A percentile compares a stretch with the other conserved stretches of the same genome.
These are phyloP conservation scores for Aspergillus sp. DNA, from an alignment of 2,329 filamentous ascomycete genomes.

Conservation along the genomic window DNA sequence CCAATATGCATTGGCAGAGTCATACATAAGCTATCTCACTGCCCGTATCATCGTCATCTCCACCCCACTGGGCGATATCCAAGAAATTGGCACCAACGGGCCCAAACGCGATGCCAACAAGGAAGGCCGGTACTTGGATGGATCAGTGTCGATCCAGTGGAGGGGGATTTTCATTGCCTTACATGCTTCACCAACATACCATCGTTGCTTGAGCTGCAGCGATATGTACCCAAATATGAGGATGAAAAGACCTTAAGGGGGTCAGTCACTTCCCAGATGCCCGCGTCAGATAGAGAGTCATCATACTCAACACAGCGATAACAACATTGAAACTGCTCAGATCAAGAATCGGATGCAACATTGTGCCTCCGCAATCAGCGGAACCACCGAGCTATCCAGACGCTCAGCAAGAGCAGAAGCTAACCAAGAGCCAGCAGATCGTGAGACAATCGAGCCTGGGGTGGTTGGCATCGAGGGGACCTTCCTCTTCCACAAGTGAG, in stretches of 20 bases:
- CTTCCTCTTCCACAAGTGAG: background rate
- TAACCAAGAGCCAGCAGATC: no score
- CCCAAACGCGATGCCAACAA: constrained; percentile 54
- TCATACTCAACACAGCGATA: constrained; percentile 31
- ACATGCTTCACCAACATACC: constrained; percentile 42
- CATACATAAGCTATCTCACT: constrained; percentile 43
- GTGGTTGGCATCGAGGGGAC: background rate
- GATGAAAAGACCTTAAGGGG: constrained; percentile 29
- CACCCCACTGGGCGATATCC: constrained; percentile 40
- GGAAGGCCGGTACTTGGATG: constrained; percentile 52
- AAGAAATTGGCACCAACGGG: constrained; percentile 56
- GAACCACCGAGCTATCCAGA: background rate
- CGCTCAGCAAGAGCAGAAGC: background rate
- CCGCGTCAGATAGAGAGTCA: background rate
- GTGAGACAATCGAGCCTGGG: no score
- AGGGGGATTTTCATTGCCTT: constrained; percentile 6
- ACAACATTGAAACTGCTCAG: constrained; percentile 34
- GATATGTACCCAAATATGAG: constrained; percentile 34
- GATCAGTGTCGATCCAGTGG: constrained; percentile 2
- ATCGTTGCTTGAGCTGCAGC: constrained; percentile 35
- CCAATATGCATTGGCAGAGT: background rate
- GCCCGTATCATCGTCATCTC: constrained; percentile 28
- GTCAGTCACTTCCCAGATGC: constrained; percentile 4
- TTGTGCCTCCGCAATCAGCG: constrained; percentile 13
- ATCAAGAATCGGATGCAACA: constrained; percentile 36